Conservation (phyloP, 2,329 filamentous ascomycete genomes). For the Curvularia sp. region DNA sequence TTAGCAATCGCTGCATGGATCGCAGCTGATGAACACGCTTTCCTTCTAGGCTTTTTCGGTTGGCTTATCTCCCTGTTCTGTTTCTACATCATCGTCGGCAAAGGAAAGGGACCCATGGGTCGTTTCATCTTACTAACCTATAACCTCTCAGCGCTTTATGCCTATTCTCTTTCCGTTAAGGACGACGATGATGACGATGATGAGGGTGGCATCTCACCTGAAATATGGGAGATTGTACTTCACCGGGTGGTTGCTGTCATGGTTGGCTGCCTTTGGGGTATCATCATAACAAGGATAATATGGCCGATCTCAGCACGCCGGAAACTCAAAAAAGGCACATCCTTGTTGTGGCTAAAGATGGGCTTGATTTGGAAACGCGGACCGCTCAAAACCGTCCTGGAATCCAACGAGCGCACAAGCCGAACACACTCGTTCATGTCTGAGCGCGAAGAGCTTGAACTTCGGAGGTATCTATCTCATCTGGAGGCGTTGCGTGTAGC, state of each 20-base stretch:
- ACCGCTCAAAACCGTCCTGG: constrained; percentile 74
- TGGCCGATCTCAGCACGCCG: constrained; percentile 91
- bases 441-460: constrained; percentile 82
- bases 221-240: constrained; percentile 85
- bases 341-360: constrained; percentile 92
- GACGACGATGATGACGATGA: constrained; percentile 82
- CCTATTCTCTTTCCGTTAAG: constrained; percentile 83
- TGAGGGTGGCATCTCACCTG: constrained; percentile 81
- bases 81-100: constrained; percentile 87
- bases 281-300: constrained; percentile 85
- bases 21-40: constrained; percentile 74
- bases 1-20: constrained; percentile 82
- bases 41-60: constrained; percentile 78
- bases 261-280: constrained; percentile 87
- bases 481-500: constrained; percentile 75
- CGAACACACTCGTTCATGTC: constrained; percentile 73
- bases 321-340: constrained; percentile 88
- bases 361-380: constrained; percentile 96
- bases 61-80: constrained; percentile 82
- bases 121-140: constrained; percentile 95
- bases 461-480: constrained; percentile 78
- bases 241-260: constrained; percentile 89
- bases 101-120: constrained; percentile 85
- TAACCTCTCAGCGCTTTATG: constrained; percentile 92
- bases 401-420: constrained; percentile 37